phyloP scores from a whole-genome alignment of 495 filamentous ascomycete genomes.

The Penicillium robsamsonii region DNA sequence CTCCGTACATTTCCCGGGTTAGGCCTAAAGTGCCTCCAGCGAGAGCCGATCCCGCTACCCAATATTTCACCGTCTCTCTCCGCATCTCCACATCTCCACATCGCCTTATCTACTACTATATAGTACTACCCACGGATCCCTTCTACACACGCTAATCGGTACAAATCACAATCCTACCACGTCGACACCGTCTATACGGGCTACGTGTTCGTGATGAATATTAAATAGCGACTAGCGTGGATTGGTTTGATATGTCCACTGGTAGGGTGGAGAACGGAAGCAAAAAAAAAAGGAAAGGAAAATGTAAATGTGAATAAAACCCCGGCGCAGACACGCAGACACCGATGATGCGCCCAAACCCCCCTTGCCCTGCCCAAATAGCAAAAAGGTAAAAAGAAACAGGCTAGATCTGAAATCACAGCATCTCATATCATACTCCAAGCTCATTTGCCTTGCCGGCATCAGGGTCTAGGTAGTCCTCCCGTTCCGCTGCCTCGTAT shows the following conservation, averaged over 20 bases:
- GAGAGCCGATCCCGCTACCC: slow-evolving; percentile 19
- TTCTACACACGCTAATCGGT: not conserved
- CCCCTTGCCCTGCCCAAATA: slow-evolving; percentile 24
- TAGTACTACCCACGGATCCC: slow-evolving; percentile 2
- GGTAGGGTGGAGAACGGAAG: not conserved
- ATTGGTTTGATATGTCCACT: slow-evolving; percentile 5
- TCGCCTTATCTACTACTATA: not conserved
- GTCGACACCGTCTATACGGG: slow-evolving; percentile 1
- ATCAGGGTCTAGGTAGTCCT: slow-evolving; percentile 77
- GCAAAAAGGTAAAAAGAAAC: slow-evolving; percentile 12
- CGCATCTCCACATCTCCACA: not conserved
- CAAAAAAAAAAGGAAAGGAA: slow-evolving; percentile 2
- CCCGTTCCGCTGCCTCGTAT: slow-evolving; percentile 92
- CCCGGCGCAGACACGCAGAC: slow-evolving; percentile 19
- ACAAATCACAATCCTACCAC: slow-evolving; percentile 5
- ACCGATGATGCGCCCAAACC: slow-evolving; percentile 25
- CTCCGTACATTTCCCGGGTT: not conserved
- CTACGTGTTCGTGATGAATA: slow-evolving; percentile 12
- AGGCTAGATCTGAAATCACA: not conserved
- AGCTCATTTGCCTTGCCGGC: slow-evolving; percentile 51
- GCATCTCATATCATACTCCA: slow-evolving; percentile 25
- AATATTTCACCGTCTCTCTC: slow-evolving; percentile 1
- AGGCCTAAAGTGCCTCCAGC: slow-evolving; percentile 1
- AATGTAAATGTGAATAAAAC: slow-evolving; percentile 14
- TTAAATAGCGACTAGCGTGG: slow-evolving; percentile 6